phyloP scores from a whole-genome alignment of 768 basidiomycete genomes.

The Rhizopogon salebrosus region DNA sequence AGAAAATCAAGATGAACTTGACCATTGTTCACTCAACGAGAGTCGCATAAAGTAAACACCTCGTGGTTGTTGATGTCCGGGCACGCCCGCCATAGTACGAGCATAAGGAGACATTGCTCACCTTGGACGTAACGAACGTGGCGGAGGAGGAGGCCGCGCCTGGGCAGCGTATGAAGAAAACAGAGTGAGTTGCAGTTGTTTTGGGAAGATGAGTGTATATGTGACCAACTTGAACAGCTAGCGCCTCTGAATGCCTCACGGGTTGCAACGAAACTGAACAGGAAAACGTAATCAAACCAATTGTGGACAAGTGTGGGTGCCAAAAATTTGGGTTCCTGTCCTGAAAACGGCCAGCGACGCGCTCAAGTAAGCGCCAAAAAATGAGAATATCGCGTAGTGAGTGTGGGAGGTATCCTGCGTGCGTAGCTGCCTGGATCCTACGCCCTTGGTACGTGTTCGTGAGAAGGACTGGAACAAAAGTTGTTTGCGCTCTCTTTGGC shows the following conservation, averaged over 20 bases:
- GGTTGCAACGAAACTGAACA: slow-evolving; percentile 28
- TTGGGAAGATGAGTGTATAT: not conserved
- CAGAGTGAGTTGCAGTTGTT: slow-evolving; percentile 4
- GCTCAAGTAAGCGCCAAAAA: slow-evolving; percentile 8
- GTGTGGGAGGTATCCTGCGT: slow-evolving; percentile 13
- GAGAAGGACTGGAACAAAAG: slow-evolving; percentile 10
- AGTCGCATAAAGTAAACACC: slow-evolving; percentile 9
- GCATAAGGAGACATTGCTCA: slow-evolving; percentile 25
- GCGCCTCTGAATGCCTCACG: slow-evolving; percentile 22
- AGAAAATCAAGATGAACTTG: not conserved
- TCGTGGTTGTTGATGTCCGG: slow-evolving; percentile 19
- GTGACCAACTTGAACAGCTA: too few species aligned
- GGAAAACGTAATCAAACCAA: slow-evolving; percentile 35
- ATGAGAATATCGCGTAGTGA: slow-evolving; percentile 1
- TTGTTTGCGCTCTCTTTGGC: slow-evolving; percentile 43
- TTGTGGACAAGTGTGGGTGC: slow-evolving; percentile 55
- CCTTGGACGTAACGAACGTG: slow-evolving; percentile 57
- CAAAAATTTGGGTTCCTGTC: slow-evolving; percentile 31
- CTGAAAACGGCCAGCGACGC: slow-evolving; percentile 26
- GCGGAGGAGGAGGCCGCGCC: slow-evolving; percentile 71
- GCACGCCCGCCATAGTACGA: slow-evolving; percentile 2
- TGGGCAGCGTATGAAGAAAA: slow-evolving; percentile 22
- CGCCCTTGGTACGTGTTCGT: slow-evolving; percentile 20
- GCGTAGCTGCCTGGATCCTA: not conserved
- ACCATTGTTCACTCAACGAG: slow-evolving; percentile 22